Evolutionary conservation across 2,329 filamentous ascomycete genomes (phyloP).

Genomic region (Xylariaceae sp.): DNA sequence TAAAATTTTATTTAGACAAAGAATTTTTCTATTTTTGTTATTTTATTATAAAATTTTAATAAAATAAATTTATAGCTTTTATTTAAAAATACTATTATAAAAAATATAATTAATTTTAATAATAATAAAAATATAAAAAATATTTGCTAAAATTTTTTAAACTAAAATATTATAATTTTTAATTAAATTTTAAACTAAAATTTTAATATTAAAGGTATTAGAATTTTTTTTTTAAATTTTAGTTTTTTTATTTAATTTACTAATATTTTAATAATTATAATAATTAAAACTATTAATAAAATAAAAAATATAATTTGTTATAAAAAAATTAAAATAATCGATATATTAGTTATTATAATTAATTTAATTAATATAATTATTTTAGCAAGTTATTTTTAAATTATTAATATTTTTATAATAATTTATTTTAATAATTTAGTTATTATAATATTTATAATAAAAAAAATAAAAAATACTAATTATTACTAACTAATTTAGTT

Average conservation of each 20-base stretch:
- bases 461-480: too few species aligned
- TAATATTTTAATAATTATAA: neutral
- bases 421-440: neutral
- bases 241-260: neutral
- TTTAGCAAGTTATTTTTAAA: neutral
- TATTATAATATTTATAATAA: neutral
- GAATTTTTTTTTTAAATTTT: too few species aligned
- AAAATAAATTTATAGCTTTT: neutral
- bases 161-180: neutral
- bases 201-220: neutral
- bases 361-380: neutral
- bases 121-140: neutral
- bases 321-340: neutral
- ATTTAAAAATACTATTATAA: neutral
- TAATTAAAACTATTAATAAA: neutral
- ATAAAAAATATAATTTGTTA: neutral
- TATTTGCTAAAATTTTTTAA: too few species aligned
- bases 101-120: neutral
- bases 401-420: neutral
- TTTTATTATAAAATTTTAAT: neutral
- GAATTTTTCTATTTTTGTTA: neutral
- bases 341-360: neutral
- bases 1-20: neutral
- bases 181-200: neutral
- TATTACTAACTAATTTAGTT: neutral